These are phyloP conservation scores for Haplosporangium gracile DNA, from an alignment of 192 early-diverging fungal species.

Conservation along the genomic window DNA sequence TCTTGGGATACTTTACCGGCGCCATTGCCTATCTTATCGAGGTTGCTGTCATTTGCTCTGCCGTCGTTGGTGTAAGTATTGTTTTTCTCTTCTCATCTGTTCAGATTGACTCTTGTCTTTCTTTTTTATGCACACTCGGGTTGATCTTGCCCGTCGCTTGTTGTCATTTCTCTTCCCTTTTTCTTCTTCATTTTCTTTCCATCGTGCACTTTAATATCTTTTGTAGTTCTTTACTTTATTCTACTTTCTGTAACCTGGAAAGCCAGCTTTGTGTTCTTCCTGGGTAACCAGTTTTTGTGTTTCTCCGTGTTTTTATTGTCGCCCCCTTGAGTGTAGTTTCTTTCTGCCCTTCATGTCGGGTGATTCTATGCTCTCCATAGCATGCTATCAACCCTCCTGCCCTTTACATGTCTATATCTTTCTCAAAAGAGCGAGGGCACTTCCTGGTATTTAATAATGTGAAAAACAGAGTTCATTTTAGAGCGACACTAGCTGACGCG, in stretches of 20 bases:
- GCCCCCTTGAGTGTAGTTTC: too few relatives aligned
- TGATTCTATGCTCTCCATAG: background rate
- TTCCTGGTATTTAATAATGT: too few relatives aligned
- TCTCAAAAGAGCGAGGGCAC: too few relatives aligned
- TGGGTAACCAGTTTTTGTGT: background rate
- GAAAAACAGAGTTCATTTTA: too few relatives aligned
- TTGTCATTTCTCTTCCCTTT: background rate
- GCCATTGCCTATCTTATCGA: constrained; percentile 91
- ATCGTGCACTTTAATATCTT: background rate
- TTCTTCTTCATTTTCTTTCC: background rate
- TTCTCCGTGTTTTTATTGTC: background rate
- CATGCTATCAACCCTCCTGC: background rate
- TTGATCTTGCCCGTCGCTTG: background rate
- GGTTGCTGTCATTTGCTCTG: constrained; percentile 84
- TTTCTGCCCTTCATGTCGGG: background rate
- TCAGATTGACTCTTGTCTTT: background rate
- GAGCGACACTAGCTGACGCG: too few relatives aligned
- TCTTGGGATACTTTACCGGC: constrained; percentile 84
- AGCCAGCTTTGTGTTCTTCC: background rate
- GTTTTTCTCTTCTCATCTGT: too few relatives aligned
- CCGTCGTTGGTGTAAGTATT: constrained; percentile 68
- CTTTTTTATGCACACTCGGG: background rate
- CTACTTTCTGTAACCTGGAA: background rate
- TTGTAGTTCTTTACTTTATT: background rate
- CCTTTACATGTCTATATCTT: background rate